Evolutionary conservation across 345 rosid species (phyloP), one percentile per base, ranked within the genome.

Genomic region (Gossypium anomalum): DNA sequence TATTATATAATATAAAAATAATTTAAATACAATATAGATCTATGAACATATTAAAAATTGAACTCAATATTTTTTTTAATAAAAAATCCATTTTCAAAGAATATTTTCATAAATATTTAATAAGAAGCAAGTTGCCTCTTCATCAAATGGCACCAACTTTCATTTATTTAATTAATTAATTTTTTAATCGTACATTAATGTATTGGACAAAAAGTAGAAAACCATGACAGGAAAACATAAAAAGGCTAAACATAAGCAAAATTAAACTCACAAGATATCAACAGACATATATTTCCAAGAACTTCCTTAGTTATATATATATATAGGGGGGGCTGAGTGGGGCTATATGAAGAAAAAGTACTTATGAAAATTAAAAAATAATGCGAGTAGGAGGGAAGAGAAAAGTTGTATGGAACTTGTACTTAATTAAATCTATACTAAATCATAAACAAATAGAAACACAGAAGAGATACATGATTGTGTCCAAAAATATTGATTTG

Each of bases 271-370:
- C 65, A 2, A 34, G 67, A 62, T 15, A 62, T 2, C 67, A 19
- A 44, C 53, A 66, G 10, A 66, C 70, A 64, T 0, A 66, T 43
- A 66, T 44, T 44, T 66, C 34, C 52, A 66, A 66, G 29, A 65
- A 29, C 38, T 29, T 29, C 38, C 19, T 43, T 43, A 10, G 4
- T 65, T 44, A n/a, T 19, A 65, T 19, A n/a, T 0, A 9, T 1
- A 0, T 10, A 1, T 0, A n/a, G n/a, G 2, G 19, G 22, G 68
- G 16, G 49, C 1, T 48, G 45, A 41, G 4, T 2, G 12, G 61
- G 44, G 12, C 69, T 43, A 44, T 64, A 9, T 48, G 52, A 10
- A 48, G 52, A 48, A 48, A 13, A 48, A 60, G 17, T 25, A 61
- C 34, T 63, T 63, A 63, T 61, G 44, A 27, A 58, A 22, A 22